Evolutionary conservation across 805 yeast genomes (phyloP).

Genomic region (Yamadazyma kitorensis): DNA sequence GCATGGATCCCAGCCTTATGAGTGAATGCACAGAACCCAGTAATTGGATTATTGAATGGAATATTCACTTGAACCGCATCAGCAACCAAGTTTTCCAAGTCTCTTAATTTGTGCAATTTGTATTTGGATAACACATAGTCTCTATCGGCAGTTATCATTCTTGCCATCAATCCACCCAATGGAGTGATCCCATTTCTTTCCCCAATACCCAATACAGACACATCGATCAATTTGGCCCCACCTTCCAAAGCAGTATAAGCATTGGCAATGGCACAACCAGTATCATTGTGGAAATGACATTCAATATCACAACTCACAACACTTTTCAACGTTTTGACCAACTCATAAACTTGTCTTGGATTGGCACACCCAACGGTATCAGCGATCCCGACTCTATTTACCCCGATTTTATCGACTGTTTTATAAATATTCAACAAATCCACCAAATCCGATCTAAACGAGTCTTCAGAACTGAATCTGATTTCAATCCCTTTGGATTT

Average conservation of each 20-base stretch:
- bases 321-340: conserved; percentile 87
- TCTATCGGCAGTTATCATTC: conserved; percentile 98
- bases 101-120: conserved; percentile 93
- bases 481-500: conserved; percentile 96
- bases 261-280: conserved; percentile 98
- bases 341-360: conserved; percentile 98
- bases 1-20: conserved; percentile 99
- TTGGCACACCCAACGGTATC: conserved; percentile 99
- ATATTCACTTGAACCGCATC: conserved; percentile 96
- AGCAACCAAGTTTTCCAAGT: conserved; percentile 92
- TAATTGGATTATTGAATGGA: conserved; percentile 97
- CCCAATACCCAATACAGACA: conserved; percentile 95
- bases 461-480: conserved; percentile 95
- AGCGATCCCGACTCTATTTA: conserved; percentile 98
- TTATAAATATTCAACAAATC: conserved; percentile 93
- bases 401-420: conserved; percentile 96
- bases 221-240: conserved; percentile 94
- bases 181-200: conserved; percentile 99
- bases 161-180: conserved; percentile 96
- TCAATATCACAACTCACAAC: conserved; percentile 97
- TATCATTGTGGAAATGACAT: conserved; percentile 98
- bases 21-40: conserved; percentile 99
- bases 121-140: conserved; percentile 93
- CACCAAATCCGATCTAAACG: conserved; percentile 94
- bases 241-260: conserved; percentile 98